Base-by-base conservation (phyloP, 495 filamentous ascomycete genomes). In the Neurospora africana region DNA sequence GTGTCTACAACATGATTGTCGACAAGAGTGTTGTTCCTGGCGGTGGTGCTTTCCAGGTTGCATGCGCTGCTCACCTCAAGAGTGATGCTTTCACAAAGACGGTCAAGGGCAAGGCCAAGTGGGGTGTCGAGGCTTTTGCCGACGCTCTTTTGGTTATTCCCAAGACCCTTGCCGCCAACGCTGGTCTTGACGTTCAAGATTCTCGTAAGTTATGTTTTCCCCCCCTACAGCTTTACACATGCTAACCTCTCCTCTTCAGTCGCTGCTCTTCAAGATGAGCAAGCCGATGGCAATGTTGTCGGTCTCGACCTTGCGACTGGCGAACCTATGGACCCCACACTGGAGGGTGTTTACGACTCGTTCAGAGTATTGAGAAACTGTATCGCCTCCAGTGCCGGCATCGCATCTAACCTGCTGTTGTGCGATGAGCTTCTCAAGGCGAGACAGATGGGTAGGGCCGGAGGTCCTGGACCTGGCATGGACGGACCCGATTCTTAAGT, bases 401-500 rank as follows among this genome's bases (percentile, higher is more conserved):
- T 99, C 77, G 95, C 95, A 21, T 92, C 91, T 17, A 99, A 99
- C 83, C 87, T 99, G 30, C 85, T 99, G 74, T 87, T 99, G 27
- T 98, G 96, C 75, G 95, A 99, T 76, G 95, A 99, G 85, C 86
- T 99, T 81, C 84, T 99, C 72, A 99, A 99, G 86, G 95, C 95
- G 69, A 86, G 95, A 79, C 96, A 98, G 83, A 98, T 98, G 95
- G 91, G 85, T 1, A 79, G 86, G 68, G 77, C 81, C 75, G 81
- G 78, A 15, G 84, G 82, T 7, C 86, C 86, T 8, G 86, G 86
- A 5, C 85, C 86, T 0, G 85, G 85, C 30, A 85, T 85, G 84
- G 86, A 87, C 74, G 86, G 82, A 3, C 81, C 82, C 7, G 82
- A 84, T 75, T 78, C 83, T 78, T 84, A 80, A 78, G 71, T 21